Evolutionary conservation across 495 filamentous ascomycete genomes (phyloP), one percentile per base, ranked within the genome.

Genomic region (Xylaria cubensis): DNA sequence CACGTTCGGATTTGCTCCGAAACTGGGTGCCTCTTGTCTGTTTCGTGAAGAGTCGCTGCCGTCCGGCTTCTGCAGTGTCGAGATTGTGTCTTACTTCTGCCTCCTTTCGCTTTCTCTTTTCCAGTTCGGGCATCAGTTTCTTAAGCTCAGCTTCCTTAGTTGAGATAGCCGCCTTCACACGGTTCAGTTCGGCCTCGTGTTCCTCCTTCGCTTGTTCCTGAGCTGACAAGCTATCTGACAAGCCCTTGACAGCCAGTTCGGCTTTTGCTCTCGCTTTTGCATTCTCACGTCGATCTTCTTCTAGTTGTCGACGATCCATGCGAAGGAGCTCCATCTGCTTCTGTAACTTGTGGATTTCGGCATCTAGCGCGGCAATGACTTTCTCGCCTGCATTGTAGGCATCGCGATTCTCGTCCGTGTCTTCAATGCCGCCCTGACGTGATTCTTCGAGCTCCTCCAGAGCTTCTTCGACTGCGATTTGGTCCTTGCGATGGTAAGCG

Each of bases 11-110:
- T 81, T 97, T 97, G 76, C 88, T 95, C 77, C 88, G 92, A 82
- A 97, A 98, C 68, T 93, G 92, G 41, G 91, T 90, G 77, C 92
- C 94, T n/a, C 95, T 90, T 50, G 93, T 93, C 81, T 98, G 97
- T 80, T 99, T 99, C 62, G 92, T 93, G 75, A 97, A 94, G 19
- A 99, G 85, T 34, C 95, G 90, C 74, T 92, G 91, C 51, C 94
- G 86, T 1, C 86, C 88, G 9, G 90, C 90, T 78, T 96, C 92
- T 6, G 93, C 93, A 48, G 91, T 86, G 24, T 91, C 90, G 4
- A 98, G 86, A 58, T 92, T 87, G 41, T 90, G 80, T 74, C 89
- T 92, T 41, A 94, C 83, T 6, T 84, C 83, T 15, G 85, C 85
- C 77, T 98, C 96, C 66, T 96, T 86, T 44, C 88, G 86, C 76